Base-by-base conservation (phyloP, 306 rosid species). In the Mucuna pruriens region DNA sequence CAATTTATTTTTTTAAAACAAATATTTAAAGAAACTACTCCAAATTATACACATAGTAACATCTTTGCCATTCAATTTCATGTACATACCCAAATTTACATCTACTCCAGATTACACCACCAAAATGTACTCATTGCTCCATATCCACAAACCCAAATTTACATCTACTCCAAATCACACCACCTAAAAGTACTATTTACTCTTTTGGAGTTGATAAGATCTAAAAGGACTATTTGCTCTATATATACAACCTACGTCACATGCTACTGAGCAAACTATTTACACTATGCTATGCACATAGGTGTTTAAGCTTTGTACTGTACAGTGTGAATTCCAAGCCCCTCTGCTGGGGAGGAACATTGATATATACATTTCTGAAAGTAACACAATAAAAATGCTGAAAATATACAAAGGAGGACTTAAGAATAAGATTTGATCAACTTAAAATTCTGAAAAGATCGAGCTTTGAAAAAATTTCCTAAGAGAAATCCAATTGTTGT, bases 361-460 rank as follows among this genome's bases (percentile, higher is more conserved):
- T n/a, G n/a, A 63, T 17, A 17, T 10, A n/a, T 49, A 54, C 78
- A 76, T 36, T 83, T 57, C 42, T 6, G 48, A 70, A 22, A n/a
- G n/a, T n/a, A n/a, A 26, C 26, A 58, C 12, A 36, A 23, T 12
- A 57, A n/a, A 66, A 77, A 39, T 71, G 86, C 81, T 39, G 77
- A 75, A 82, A 80, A 64, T 82, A 55, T 78, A 73, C 80, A 80
- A 44, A 67, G 76, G 64, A 46, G 78, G 79, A 48, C 69, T 85
- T 75, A 95, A 63, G 97, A 89, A 82, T 90, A 93, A 52, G 97
- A 91, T 88, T 92, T 90, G 85, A 92, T 78, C 88, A 87, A 63
- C 74, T 91, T 90, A 80, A 89, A 89, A 87, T 71, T 86, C 82
- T 95, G 97, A 66, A 91, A 87, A 83, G 84, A 90, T 84, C 91